Conservation (phyloP, 805 yeast genomes). For the Metschnikowia kunwiensis region DNA sequence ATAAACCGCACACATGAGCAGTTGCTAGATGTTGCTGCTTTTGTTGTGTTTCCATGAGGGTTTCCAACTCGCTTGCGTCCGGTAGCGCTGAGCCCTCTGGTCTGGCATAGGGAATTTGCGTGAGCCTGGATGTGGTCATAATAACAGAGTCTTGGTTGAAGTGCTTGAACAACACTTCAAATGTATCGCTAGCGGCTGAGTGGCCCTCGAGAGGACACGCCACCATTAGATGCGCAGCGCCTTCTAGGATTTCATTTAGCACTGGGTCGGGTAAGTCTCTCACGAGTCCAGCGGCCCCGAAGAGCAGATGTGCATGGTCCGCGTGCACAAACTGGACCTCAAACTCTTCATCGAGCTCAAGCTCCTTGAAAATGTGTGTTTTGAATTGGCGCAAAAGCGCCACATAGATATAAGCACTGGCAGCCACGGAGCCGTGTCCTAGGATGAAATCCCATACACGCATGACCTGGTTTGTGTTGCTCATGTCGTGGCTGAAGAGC, state of each 20-base stretch:
- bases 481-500: conserved; percentile 68
- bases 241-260: conserved; percentile 26
- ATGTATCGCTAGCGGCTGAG: conserved; percentile 22
- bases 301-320: conserved; percentile 33
- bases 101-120: neutral
- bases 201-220: conserved; percentile 23
- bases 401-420: conserved; percentile 59
- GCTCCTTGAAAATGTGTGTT: conserved; percentile 36
- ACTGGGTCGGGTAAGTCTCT: conserved; percentile 26
- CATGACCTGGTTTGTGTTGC: conserved; percentile 46
- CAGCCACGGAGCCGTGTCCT: conserved; percentile 50
- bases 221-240: conserved; percentile 26
- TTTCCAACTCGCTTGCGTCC: conserved; percentile 2
- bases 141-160: conserved; percentile 34
- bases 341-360: conserved; percentile 16
- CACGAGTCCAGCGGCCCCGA: conserved; percentile 34
- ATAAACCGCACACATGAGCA: conserved; percentile 25
- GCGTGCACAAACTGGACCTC: conserved; percentile 22
- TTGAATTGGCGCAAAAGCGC: conserved; percentile 49
- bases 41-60: conserved; percentile 28
- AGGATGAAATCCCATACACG: conserved; percentile 69
- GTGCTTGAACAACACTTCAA: conserved; percentile 33
- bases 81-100: no score
- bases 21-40: conserved; percentile 29
- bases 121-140: conserved; percentile 28